Conservation (phyloP, 2,329 filamentous ascomycete genomes). For the Phialophora verrucosa region DNA sequence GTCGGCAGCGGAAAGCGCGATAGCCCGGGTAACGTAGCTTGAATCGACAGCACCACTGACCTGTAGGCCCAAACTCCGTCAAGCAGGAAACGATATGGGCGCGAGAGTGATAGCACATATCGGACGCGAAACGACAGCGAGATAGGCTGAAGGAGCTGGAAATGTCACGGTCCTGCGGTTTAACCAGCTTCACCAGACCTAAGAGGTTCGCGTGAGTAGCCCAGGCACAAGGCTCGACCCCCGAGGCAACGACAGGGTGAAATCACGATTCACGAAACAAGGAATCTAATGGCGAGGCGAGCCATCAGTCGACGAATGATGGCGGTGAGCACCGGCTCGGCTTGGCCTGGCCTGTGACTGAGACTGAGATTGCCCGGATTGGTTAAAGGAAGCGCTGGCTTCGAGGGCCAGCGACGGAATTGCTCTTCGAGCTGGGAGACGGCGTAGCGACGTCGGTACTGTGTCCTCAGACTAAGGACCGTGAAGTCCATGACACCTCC, state of each 20-base stretch:
- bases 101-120: not conserved
- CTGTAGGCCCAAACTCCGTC: not conserved
- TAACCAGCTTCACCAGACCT: not conserved
- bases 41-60: conserved; percentile 17
- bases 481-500: not conserved
- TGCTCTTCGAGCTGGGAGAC: not conserved
- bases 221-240: not conserved
- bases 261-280: not conserved
- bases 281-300: not conserved
- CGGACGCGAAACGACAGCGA: not conserved
- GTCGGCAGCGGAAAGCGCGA: conserved; percentile 9
- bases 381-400: not conserved
- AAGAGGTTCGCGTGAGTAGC: not conserved
- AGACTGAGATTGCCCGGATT: not conserved
- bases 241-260: not conserved
- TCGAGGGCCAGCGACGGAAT: not conserved
- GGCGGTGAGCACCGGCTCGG: not conserved
- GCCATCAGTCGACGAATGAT: not conserved
- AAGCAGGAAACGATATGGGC: conserved; percentile 1
- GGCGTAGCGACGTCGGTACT: not conserved
- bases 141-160: not conserved
- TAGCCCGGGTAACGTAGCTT: conserved; percentile 12
- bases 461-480: too few relatives aligned
- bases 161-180: not conserved
- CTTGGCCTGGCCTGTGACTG: not conserved